A percentile compares a stretch with the other conserved stretches of the same genome.
These are phyloP conservation scores for Lanmaoa rubissima DNA, from an alignment of 768 basidiomycete genomes.

Conservation along the genomic window DNA sequence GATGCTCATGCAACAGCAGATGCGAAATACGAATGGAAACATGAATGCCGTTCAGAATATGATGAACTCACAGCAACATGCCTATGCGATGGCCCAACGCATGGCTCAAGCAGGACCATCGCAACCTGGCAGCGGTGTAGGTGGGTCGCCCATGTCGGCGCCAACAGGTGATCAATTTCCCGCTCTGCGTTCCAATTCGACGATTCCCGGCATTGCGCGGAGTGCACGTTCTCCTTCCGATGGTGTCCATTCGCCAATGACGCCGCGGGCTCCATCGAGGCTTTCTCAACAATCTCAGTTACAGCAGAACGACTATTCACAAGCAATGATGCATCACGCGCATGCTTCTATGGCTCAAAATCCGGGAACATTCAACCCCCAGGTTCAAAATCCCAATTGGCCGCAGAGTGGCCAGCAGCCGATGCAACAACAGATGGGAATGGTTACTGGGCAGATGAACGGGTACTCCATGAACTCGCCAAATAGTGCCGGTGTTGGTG, in stretches of 20 bases:
- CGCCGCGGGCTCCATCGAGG: slow-evolving; percentile 36
- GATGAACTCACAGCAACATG: slow-evolving; percentile 35
- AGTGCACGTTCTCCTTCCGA: slow-evolving; percentile 78
- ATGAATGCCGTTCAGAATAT: slow-evolving; percentile 27
- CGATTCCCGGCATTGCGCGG: slow-evolving; percentile 73
- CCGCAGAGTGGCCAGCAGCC: slow-evolving; percentile 57
- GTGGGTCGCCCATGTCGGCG: slow-evolving; percentile 44
- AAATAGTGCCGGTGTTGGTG: slow-evolving; percentile 31
- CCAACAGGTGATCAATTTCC: slow-evolving; percentile 44
- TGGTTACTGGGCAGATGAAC: slow-evolving; percentile 38
- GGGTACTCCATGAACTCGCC: slow-evolving; percentile 37
- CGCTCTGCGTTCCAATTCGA: slow-evolving; percentile 53
- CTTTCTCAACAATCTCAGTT: slow-evolving; percentile 46
- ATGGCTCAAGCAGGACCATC: slow-evolving; percentile 43
- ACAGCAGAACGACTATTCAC: slow-evolving; percentile 43
- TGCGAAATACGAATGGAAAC: slow-evolving; percentile 28
- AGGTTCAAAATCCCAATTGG: slow-evolving; percentile 42
- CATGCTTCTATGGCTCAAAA: slow-evolving; percentile 34
- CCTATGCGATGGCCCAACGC: slow-evolving; percentile 42
- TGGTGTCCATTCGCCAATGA: slow-evolving; percentile 44
- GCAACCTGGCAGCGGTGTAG: slow-evolving; percentile 23
- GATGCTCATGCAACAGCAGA: slow-evolving; percentile 38
- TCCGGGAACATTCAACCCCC: slow-evolving; percentile 25
- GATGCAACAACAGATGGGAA: slow-evolving; percentile 40
- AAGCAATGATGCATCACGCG: slow-evolving; percentile 37